A percentile compares a stretch with the other conserved stretches of the same genome.
These are phyloP conservation scores for Aspergillus viridinutans DNA, from an alignment of 2,329 filamentous ascomycete species.

Conservation along the genomic window DNA sequence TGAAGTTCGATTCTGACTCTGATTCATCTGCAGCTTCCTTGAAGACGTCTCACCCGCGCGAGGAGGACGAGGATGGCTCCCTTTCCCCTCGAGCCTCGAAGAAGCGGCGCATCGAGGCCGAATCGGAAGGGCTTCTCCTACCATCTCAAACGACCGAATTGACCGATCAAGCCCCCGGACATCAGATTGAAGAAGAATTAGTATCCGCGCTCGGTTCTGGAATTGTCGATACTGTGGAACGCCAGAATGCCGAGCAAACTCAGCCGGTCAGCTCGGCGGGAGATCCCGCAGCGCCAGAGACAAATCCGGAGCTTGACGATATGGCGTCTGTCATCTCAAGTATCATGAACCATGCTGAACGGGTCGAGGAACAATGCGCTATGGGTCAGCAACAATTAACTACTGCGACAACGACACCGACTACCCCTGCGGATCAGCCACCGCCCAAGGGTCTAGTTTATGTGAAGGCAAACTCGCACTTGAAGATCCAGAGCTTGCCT, in stretches of 20 bases:
- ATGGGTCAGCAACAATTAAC: slow-evolving; percentile 32
- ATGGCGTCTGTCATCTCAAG: slow-evolving; percentile 39
- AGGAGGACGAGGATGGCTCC: slow-evolving; percentile 34
- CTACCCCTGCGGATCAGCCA: slow-evolving; percentile 21
- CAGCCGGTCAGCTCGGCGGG: slow-evolving; percentile 18
- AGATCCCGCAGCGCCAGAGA: slow-evolving; percentile 16
- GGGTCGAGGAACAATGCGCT: slow-evolving; percentile 37
- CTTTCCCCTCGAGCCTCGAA: slow-evolving; percentile 34
- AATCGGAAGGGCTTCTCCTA: slow-evolving; percentile 19
- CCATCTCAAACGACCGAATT: slow-evolving; percentile 15
- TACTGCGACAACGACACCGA: background rate
- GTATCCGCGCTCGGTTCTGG: slow-evolving; percentile 31
- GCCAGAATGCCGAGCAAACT: slow-evolving; percentile 16
- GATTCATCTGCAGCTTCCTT: slow-evolving; percentile 16
- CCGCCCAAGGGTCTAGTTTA: slow-evolving; percentile 34
- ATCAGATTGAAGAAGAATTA: slow-evolving; percentile 35
- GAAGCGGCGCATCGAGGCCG: slow-evolving; percentile 37
- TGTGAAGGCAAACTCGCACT: slow-evolving; percentile 41
- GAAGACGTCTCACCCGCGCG: slow-evolving; percentile 29
- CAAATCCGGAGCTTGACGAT: slow-evolving; percentile 28
- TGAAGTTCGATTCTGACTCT: slow-evolving; percentile 1
- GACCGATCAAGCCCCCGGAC: slow-evolving; percentile 24
- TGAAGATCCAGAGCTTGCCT: slow-evolving; percentile 57
- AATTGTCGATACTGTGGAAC: slow-evolving; percentile 24
- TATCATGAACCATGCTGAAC: slow-evolving; percentile 43